Conservation (phyloP, 495 filamentous ascomycete species). For the Immersiella caudata region DNA sequence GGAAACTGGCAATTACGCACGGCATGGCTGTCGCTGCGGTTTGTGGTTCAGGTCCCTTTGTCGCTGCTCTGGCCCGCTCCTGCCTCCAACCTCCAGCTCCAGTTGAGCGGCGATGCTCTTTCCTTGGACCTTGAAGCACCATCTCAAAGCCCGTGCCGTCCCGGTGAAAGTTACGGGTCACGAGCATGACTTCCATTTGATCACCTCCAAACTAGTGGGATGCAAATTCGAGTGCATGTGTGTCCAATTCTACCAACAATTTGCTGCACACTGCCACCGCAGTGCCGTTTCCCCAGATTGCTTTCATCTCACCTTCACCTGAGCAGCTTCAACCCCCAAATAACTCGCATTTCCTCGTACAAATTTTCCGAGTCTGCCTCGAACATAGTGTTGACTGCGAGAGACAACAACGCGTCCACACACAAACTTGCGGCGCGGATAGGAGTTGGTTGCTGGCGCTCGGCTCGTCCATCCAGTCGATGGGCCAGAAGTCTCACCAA, state of each 20-base stretch:
- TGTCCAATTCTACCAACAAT: background rate
- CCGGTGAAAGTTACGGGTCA: background rate
- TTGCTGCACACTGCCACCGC: background rate
- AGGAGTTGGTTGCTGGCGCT: background rate
- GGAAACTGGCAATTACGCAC: conserved; percentile 26
- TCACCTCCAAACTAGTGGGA: background rate
- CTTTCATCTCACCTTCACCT: background rate
- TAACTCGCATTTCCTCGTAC: background rate
- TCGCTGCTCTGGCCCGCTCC: background rate
- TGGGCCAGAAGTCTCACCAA: background rate
- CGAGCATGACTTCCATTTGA: background rate
- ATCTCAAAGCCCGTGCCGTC: background rate
- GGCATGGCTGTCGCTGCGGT: conserved; percentile 2
- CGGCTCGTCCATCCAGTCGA: background rate
- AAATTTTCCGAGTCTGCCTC: background rate
- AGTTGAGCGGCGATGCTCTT: background rate
- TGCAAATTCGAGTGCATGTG: background rate
- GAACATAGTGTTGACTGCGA: background rate
- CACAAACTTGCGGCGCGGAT: background rate
- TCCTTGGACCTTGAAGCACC: background rate
- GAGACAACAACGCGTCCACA: background rate
- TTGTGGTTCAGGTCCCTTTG: background rate
- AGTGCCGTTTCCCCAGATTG: background rate
- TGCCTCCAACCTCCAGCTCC: background rate
- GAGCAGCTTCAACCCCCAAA: background rate